Conservation (phyloP, 75 land plant genomes). For the Isoetes taiwanensis region DNA sequence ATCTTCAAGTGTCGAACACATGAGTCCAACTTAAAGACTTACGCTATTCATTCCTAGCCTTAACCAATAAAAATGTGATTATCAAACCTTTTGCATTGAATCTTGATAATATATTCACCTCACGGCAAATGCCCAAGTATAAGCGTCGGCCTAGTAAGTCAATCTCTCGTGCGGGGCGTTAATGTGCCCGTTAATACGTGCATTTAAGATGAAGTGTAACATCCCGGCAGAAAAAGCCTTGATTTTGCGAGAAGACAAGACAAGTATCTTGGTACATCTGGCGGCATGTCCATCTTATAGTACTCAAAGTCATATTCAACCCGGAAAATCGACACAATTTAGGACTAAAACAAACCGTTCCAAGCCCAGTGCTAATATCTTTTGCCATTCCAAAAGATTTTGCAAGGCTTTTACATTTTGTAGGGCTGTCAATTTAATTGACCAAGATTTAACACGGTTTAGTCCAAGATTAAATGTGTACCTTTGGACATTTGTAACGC, state of each 20-base stretch:
- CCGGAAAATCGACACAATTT: constrained; percentile 26
- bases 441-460: constrained; percentile 57
- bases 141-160: constrained; percentile 43
- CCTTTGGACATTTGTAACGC: constrained; percentile 70
- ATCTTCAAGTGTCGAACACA: constrained; percentile 1
- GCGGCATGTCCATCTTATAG: constrained; percentile 74
- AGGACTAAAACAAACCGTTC: no score
- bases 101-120: no score
- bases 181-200: no score
- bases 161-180: constrained; percentile 73
- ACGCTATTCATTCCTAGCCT: no score
- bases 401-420: constrained; percentile 53
- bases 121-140: no score
- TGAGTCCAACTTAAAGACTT: no score
- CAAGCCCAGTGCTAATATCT: no score
- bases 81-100: no score
- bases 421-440: constrained; percentile 51
- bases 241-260: constrained; percentile 60
- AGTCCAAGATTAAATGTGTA: constrained; percentile 73
- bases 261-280: constrained; percentile 66
- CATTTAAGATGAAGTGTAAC: no score
- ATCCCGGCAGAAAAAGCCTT: no score
- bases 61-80: no score
- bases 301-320: constrained; percentile 84
- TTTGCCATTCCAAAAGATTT: constrained; percentile 61